phyloP scores from a whole-genome alignment of 345 rosid species.

The Linum tenue region DNA sequence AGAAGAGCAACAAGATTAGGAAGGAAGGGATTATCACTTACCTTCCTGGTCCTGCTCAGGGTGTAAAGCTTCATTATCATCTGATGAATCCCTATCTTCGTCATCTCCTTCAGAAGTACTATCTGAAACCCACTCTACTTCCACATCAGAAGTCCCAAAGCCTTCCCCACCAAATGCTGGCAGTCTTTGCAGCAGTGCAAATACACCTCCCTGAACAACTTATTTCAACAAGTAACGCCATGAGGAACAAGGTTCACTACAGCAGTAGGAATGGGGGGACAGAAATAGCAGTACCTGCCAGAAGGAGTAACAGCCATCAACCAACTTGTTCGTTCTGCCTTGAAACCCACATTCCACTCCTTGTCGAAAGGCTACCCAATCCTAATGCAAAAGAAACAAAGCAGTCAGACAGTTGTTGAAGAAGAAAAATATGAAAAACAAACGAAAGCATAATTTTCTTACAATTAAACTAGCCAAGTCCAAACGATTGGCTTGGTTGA shows the following conservation, averaged over 20 bases:
- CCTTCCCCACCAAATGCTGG: slow-evolving; percentile 18
- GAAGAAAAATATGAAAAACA: slow-evolving; percentile 10
- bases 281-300: slow-evolving; percentile 66
- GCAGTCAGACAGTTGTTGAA: not conserved
- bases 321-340: slow-evolving; percentile 93
- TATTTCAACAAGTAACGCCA: slow-evolving; percentile 5
- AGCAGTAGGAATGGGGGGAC: slow-evolving; percentile 2
- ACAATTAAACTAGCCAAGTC: slow-evolving; percentile 63
- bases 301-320: slow-evolving; percentile 96
- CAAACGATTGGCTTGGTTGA: slow-evolving; percentile 63
- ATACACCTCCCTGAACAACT: slow-evolving; percentile 60
- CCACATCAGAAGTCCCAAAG: slow-evolving; percentile 16
- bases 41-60: slow-evolving; percentile 16
- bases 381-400: slow-evolving; percentile 29
- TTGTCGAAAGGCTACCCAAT: slow-evolving; percentile 85
- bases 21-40: not conserved
- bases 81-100: slow-evolving; percentile 22
- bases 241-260: slow-evolving; percentile 3
- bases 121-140: slow-evolving; percentile 18
- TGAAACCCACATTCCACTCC: slow-evolving; percentile 96
- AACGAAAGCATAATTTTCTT: slow-evolving; percentile 21
- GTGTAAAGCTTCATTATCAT: slow-evolving; percentile 22
- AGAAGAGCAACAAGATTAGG: not conserved
- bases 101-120: slow-evolving; percentile 38
- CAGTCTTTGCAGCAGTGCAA: slow-evolving; percentile 53